Percentiles rank a stretch among this genome's conserved stretches.
Evolutionary conservation across 1,284 basidiomycete species (phyloP).

Genomic region (Marasmius oreades): DNA sequence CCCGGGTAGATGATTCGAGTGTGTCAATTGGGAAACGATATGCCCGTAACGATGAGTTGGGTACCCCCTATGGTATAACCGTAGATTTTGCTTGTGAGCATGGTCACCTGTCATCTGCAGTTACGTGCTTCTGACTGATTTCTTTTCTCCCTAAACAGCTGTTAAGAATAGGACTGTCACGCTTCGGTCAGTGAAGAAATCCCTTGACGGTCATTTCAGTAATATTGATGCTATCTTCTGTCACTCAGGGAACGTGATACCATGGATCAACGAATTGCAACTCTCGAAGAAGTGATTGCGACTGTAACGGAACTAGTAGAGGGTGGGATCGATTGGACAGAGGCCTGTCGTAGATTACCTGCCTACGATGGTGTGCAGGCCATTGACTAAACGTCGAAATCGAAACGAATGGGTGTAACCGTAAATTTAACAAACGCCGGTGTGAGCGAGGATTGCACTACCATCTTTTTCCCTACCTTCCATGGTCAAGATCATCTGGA

Average conservation of each 20-base stretch:
- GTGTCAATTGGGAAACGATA: slow-evolving; percentile 97
- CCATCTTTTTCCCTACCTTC: not conserved
- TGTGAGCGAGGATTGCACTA: too few species aligned
- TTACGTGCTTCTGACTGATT: slow-evolving; percentile 8
- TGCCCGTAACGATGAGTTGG: slow-evolving; percentile 96
- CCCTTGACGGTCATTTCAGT: slow-evolving; percentile 6
- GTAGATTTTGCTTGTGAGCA: slow-evolving; percentile 95
- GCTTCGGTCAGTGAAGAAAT: slow-evolving; percentile 56
- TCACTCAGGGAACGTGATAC: slow-evolving; percentile 84
- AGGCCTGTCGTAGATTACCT: slow-evolving; percentile 71
- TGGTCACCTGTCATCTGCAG: slow-evolving; percentile 18
- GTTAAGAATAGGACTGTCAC: slow-evolving; percentile 88
- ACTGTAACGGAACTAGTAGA: slow-evolving; percentile 77
- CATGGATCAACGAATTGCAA: slow-evolving; percentile 90
- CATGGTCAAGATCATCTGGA: not conserved
- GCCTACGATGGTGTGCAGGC: slow-evolving; percentile 92
- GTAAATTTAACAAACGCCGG: too few species aligned
- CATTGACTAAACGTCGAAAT: slow-evolving; percentile 37
- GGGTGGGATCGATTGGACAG: slow-evolving; percentile 75
- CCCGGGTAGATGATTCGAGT: slow-evolving; percentile 93
- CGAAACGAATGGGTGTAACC: not conserved
- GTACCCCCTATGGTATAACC: slow-evolving; percentile 95
- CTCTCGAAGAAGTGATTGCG: slow-evolving; percentile 85
- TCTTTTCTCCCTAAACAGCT: slow-evolving; percentile 41
- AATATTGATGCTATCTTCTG: slow-evolving; percentile 5